Conservation (phyloP, 2,329 filamentous ascomycete species). For the Trichoderma harzianum region DNA sequence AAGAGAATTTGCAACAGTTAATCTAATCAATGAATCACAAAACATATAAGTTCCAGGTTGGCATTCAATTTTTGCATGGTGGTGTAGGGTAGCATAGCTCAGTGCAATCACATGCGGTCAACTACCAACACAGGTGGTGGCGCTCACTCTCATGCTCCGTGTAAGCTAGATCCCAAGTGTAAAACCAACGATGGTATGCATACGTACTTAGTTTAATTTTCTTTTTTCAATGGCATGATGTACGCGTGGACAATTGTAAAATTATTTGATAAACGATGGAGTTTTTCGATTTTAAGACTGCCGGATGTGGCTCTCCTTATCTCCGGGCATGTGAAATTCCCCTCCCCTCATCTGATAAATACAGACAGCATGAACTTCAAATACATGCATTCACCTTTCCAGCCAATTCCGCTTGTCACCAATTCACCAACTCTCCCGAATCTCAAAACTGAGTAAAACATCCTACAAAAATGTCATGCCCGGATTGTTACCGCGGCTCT, state of each 20-base stretch:
- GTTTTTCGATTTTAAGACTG: neutral
- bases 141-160: neutral
- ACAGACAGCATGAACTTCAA: neutral
- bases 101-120: neutral
- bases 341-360: neutral
- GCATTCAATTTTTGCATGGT: neutral
- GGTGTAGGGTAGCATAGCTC: neutral
- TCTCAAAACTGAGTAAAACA: neutral
- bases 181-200: neutral
- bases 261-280: neutral
- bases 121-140: neutral
- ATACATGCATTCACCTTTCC: neutral
- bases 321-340: neutral
- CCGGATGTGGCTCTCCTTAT: neutral
- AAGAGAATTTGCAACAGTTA: no score
- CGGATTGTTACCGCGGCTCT: constrained; percentile 46
- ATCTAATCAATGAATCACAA: neutral
- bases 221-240: neutral
- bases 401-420: neutral
- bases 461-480: constrained; percentile 33
- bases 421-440: neutral
- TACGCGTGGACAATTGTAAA: neutral
- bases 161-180: neutral
- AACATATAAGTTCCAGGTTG: neutral
- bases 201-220: neutral